These are phyloP conservation scores for Penicillium goetzii DNA, from an alignment of 495 filamentous ascomycete genomes.

Conservation along the genomic window DNA sequence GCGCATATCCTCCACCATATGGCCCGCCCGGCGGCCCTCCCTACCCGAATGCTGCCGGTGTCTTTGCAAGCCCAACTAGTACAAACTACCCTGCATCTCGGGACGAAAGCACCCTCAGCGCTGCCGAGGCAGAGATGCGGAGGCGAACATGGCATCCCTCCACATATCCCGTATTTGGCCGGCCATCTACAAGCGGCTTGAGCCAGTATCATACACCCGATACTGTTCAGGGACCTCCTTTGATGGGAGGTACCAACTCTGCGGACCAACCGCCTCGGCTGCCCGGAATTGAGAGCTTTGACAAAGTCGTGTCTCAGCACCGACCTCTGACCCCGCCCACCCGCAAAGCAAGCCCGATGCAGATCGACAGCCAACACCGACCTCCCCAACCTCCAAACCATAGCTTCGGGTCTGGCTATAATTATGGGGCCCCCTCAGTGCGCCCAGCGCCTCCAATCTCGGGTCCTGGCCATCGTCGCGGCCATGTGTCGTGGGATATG, in stretches of 20 bases:
- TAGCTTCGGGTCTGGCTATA: conserved; percentile 46
- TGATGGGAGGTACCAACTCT: conserved; percentile 47
- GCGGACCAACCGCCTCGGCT: conserved; percentile 63
- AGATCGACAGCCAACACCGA: conserved; percentile 57
- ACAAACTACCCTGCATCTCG: conserved; percentile 66
- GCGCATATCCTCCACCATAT: conserved; percentile 58
- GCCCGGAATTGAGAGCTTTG: conserved; percentile 90
- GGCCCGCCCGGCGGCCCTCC: conserved; percentile 48
- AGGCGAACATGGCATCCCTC: conserved; percentile 90
- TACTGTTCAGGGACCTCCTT: conserved; percentile 55
- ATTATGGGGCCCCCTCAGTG: conserved; percentile 49
- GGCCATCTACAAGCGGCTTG: conserved; percentile 62
- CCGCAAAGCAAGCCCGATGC: conserved; percentile 69
- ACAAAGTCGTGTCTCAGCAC: conserved; percentile 61
- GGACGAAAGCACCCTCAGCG: conserved; percentile 62
- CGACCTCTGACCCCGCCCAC: conserved; percentile 65
- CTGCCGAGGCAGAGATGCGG: conserved; percentile 75
- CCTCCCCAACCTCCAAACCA: conserved; percentile 37
- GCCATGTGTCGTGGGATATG: conserved; percentile 73
- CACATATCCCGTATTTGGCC: conserved; percentile 62
- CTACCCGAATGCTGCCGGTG: conserved; percentile 59
- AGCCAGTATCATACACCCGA: conserved; percentile 64
- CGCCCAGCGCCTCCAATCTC: conserved; percentile 54
- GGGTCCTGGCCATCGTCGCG: conserved; percentile 61
- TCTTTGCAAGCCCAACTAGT: conserved; percentile 72